Evolutionary conservation across 306 rosid genomes (phyloP).

Genomic region (Oxytropis ochrocephala): DNA sequence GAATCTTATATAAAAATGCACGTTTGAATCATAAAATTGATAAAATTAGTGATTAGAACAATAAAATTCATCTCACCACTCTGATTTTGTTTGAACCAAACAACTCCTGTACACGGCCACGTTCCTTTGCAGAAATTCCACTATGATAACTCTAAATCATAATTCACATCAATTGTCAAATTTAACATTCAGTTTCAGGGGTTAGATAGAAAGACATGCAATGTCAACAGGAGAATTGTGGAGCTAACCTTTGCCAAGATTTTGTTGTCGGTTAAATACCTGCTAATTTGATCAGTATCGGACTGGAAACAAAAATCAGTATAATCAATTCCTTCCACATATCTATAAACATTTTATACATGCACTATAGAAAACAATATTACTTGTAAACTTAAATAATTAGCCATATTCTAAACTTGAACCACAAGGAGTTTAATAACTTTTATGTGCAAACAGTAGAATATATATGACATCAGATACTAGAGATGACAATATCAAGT

Average conservation of each 20-base stretch:
- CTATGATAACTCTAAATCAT: conserved; percentile 72
- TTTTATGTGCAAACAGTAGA: conserved; percentile 1
- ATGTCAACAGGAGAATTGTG: conserved; percentile 15
- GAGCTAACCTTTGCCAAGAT: conserved; percentile 77
- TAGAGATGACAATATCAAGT: background rate
- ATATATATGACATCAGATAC: conserved; percentile 16
- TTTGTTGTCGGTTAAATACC: conserved; percentile 61
- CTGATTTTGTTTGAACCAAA: conserved; percentile 81
- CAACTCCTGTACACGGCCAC: conserved; percentile 67
- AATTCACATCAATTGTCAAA: conserved; percentile 31
- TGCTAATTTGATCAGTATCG: conserved; percentile 71
- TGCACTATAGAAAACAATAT: conserved; percentile 4
- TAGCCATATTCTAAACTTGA: conserved; percentile 6
- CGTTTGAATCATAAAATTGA: conserved; percentile 16
- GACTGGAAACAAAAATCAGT: conserved; percentile 44
- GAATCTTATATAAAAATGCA: conserved; percentile 12
- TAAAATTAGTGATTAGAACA: conserved; percentile 5
- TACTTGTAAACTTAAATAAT: conserved; percentile 8
- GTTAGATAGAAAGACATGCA: conserved; percentile 4
- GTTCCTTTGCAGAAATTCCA: conserved; percentile 74
- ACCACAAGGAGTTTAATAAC: background rate
- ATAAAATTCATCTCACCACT: conserved; percentile 55
- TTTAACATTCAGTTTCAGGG: conserved; percentile 9
- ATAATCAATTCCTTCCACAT: conserved; percentile 15
- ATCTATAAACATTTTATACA: background rate